Evolutionary conservation across 768 basidiomycete genomes (phyloP), one percentile per base, ranked within the genome.

Genomic region (Mycena albidolilacea): DNA sequence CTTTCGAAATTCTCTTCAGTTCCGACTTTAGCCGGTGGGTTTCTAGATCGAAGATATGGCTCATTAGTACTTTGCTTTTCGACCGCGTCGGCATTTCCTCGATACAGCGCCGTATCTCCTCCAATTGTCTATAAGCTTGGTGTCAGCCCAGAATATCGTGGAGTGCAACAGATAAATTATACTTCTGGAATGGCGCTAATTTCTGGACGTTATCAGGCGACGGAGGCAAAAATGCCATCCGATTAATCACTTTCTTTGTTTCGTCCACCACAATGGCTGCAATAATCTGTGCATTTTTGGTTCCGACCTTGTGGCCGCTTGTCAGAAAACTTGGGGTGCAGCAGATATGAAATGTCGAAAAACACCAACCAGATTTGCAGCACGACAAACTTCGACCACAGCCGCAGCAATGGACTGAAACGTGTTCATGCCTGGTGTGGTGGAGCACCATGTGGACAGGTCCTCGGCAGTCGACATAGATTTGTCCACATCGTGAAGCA

Each of bases 371-470:
- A 15, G 30, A 21, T 35, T 11, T 15, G 59, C 59, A 5, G 59
- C 59, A 39, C 9, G 12, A 19, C 59, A 60, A 2, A 60, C 59
- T n/a, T 60, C 39, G 38, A 60, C 15, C 9, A 39, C 39, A 21
- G 59, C 39, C 19, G 59, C 59, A 39, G 39, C 38, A 17, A 60
- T 39, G 7, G 59, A 39, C 59, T 60, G 59, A 41, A 38, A 60
- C 38, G 19, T 37, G 7, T 8, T 60, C 59, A 60, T 39, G 38
- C 17, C 38, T 39, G 59, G 59, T 37, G n/a, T 41, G 5, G 38
- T 39, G 35, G 5, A 12, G 38, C 59, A 60, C 10, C 19, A 41
- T 41, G 37, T 60, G 12, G 15, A 23, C 5, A 60, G 38, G 55
- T 15, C 30, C 12, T 57, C 55, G 30, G 55, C 55, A 7, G 12